These are phyloP conservation scores for Phalaenopsis equestris DNA, from an alignment of 106 monocot species.

Conservation along the genomic window DNA sequence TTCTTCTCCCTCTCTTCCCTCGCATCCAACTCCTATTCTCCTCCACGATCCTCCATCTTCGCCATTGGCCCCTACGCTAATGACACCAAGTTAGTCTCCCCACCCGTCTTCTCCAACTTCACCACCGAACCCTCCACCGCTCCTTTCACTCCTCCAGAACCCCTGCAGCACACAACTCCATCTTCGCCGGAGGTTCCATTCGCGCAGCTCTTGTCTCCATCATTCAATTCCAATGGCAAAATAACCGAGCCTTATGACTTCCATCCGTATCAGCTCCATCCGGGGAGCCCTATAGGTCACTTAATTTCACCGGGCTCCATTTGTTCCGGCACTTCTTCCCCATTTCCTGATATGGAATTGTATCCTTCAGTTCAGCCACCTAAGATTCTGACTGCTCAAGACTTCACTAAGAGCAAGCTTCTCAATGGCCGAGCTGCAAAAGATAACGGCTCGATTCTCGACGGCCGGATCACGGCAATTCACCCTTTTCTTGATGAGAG, in stretches of 20 bases:
- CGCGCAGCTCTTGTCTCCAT: neutral
- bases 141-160: conserved; percentile 12
- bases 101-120: conserved; percentile 10
- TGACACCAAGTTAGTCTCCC: conserved; percentile 9
- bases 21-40: neutral
- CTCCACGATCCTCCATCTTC: conserved; percentile 5
- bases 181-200: conserved; percentile 10
- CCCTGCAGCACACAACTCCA: conserved; percentile 4
- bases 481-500: neutral
- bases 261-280: neutral
- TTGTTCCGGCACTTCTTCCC: conserved; percentile 7
- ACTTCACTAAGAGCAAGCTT: neutral
- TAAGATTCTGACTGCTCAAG: neutral
- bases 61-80: conserved; percentile 10
- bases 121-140: conserved; percentile 12
- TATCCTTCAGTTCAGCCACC: conserved; percentile 5
- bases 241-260: neutral
- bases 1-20: conserved; percentile 7
- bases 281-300: conserved; percentile 12
- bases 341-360: conserved; percentile 10
- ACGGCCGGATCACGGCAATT: conserved; percentile 7
- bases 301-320: conserved; percentile 5
- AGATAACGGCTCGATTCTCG: conserved; percentile 3
- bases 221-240: conserved; percentile 4
- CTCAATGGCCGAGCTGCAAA: neutral